Conservation (phyloP, 495 filamentous ascomycete species). For the Jackrogersella multiformis region DNA sequence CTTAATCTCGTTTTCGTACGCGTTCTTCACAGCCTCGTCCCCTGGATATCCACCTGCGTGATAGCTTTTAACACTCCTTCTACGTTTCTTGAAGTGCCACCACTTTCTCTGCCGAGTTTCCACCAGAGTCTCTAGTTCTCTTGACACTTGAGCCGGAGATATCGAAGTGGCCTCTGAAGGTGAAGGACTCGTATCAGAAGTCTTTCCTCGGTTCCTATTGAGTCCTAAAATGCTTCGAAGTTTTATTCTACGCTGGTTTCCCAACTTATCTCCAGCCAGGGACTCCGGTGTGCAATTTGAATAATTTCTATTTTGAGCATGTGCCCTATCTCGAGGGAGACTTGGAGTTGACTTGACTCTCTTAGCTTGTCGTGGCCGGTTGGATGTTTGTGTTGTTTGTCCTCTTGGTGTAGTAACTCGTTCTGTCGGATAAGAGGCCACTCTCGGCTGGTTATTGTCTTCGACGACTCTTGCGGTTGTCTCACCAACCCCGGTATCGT, state of each 20-base stretch:
- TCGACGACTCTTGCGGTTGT: neutral
- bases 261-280: neutral
- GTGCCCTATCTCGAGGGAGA: constrained; percentile 1
- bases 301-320: neutral
- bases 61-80: neutral
- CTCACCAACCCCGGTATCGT: constrained; percentile 38
- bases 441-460: neutral
- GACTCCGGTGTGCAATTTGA: constrained; percentile 11
- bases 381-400: neutral
- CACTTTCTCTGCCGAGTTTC: constrained; percentile 4
- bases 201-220: constrained; percentile 1
- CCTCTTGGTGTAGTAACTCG: neutral
- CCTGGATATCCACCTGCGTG: neutral
- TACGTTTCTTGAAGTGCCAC: constrained; percentile 20
- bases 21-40: neutral
- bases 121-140: neutral
- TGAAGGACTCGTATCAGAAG: constrained; percentile 1
- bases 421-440: neutral
- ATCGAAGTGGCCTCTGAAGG: neutral
- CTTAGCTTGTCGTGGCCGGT: constrained; percentile 6
- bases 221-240: constrained; percentile 17
- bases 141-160: constrained; percentile 1
- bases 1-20: neutral
- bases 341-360: constrained; percentile 14
- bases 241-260: neutral